phyloP scores from a whole-genome alignment of 2,329 filamentous ascomycete species.

The Arthrocladium fulminans region DNA sequence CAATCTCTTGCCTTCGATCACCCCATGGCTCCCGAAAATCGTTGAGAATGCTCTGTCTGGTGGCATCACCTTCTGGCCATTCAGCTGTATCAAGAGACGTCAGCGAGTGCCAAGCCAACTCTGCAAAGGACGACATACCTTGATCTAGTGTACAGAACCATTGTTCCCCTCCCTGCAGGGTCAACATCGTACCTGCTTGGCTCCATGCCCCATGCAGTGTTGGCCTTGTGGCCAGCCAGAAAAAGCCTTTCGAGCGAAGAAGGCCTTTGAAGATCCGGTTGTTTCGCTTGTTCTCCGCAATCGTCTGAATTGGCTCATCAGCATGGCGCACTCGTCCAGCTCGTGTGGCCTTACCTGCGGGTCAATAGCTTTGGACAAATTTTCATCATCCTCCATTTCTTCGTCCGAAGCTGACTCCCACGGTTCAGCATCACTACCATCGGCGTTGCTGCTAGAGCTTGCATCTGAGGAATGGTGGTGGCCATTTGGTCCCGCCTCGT shows the following conservation, averaged over 20 bases:
- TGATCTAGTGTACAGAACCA: conserved; percentile 40
- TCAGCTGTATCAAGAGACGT: conserved; percentile 33
- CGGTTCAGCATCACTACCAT: conserved; percentile 3
- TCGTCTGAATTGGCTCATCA: conserved; percentile 5
- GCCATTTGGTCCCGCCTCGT: conserved; percentile 21
- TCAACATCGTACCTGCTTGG: conserved; percentile 38
- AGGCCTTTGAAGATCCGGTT: conserved; percentile 30
- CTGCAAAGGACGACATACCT: conserved; percentile 9
- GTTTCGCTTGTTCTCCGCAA: conserved; percentile 30
- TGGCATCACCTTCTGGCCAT: conserved; percentile 43
- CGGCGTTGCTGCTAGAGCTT: background rate
- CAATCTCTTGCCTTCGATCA: conserved; percentile 61
- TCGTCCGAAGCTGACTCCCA: conserved; percentile 5
- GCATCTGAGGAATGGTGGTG: background rate
- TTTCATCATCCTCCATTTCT: conserved; percentile 10
- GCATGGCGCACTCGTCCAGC: background rate
- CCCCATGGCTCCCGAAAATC: conserved; percentile 52
- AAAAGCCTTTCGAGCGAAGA: conserved; percentile 38
- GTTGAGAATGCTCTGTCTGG: conserved; percentile 39
- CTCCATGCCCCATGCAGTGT: conserved; percentile 38
- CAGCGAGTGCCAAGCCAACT: background rate
- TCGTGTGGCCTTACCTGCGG: conserved; percentile 11
- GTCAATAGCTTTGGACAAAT: conserved; percentile 15
- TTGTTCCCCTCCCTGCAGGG: conserved; percentile 33
- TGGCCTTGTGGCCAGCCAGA: conserved; percentile 37